Percentiles rank a stretch among this genome's conserved stretches.
Conservation (phyloP, 2,329 filamentous ascomycete species). For the Clarireedia monteithiana region DNA sequence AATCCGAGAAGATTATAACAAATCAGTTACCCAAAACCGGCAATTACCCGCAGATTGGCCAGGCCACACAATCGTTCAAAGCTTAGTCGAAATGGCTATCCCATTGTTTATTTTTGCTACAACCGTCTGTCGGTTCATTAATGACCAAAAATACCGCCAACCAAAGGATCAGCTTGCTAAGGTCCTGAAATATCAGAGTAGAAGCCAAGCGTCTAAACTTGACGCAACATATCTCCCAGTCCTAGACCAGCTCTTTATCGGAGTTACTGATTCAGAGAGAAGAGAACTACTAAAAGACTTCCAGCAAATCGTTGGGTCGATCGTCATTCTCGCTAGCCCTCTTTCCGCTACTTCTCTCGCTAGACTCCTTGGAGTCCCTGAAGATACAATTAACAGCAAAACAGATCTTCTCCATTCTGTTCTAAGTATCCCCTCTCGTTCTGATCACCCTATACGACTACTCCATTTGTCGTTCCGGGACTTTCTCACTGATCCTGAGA, state of each 20-base stretch:
- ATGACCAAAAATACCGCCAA: background rate
- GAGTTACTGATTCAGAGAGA: background rate
- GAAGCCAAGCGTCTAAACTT: background rate
- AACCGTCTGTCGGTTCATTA: constrained; percentile 20
- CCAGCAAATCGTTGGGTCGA: background rate
- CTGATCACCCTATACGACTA: constrained; percentile 1
- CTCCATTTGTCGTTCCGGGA: constrained; percentile 6
- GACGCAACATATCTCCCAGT: constrained; percentile 2
- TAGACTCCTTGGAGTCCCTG: background rate
- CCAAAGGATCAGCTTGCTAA: constrained; percentile 1
- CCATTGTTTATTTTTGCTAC: constrained; percentile 32
- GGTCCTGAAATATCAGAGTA: background rate
- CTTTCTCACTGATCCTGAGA: constrained; percentile 11
- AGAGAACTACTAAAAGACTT: background rate
- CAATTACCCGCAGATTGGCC: constrained; percentile 8
- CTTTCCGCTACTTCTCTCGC: constrained; percentile 3
- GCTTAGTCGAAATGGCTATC: constrained; percentile 24
- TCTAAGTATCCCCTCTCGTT: background rate
- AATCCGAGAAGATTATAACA: constrained; percentile 10
- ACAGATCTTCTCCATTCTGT: constrained; percentile 1
- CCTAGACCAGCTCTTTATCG: background rate
- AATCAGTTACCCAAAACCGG: background rate
- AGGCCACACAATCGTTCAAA: constrained; percentile 4
- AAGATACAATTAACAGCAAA: background rate
- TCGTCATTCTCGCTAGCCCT: constrained; percentile 4